Percentiles rank a stretch among this genome's conserved stretches.
Evolutionary conservation across 345 rosid species (phyloP).

Genomic region (Hirschfeldia incana): DNA sequence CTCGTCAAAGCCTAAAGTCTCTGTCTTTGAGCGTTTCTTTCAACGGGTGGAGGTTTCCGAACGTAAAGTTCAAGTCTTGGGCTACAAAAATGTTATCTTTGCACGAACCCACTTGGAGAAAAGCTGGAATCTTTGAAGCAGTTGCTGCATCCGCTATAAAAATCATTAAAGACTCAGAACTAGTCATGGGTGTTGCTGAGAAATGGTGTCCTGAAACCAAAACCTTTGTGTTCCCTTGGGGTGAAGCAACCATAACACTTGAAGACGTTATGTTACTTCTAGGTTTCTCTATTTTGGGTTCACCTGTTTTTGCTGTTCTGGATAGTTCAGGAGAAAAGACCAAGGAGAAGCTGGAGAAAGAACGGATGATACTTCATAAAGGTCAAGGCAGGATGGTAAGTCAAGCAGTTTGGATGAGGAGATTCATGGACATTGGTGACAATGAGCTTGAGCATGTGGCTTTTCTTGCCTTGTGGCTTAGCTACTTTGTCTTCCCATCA

Average conservation of each 20-base stretch:
- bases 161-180: constrained; percentile 12
- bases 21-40: constrained; percentile 1
- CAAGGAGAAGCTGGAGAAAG: background rate
- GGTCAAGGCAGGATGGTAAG: too few species aligned
- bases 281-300: constrained; percentile 20
- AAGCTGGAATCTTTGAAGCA: constrained; percentile 49
- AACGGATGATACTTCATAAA: background rate
- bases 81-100: background rate
- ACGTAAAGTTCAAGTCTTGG: background rate
- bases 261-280: too few species aligned
- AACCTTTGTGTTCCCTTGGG: too few species aligned
- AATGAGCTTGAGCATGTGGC: too few species aligned
- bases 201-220: too few species aligned
- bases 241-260: too few species aligned
- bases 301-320: constrained; percentile 36
- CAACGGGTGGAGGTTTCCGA: background rate
- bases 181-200: constrained; percentile 41
- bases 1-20: background rate
- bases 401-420: background rate
- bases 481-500: too few species aligned
- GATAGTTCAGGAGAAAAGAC: background rate
- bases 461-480: too few species aligned
- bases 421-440: too few species aligned
- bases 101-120: constrained; percentile 35
- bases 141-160: constrained; percentile 38